phyloP scores from a whole-genome alignment of 2,329 filamentous ascomycete species.

The Elsinoe perseae region DNA sequence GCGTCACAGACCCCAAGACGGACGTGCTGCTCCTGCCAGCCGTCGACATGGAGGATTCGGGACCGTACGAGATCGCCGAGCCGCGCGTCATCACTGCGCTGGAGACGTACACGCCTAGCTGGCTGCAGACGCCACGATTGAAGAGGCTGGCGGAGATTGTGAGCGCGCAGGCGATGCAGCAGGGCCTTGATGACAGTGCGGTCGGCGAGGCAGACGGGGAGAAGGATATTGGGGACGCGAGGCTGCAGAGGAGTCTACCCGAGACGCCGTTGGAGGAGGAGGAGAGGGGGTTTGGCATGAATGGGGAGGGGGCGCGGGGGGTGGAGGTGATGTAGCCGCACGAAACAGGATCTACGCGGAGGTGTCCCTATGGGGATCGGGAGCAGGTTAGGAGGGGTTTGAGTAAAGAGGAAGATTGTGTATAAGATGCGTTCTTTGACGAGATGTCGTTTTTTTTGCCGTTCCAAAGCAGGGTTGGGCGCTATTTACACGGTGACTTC shows the following conservation, averaged over 20 bases:
- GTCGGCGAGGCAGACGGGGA: constrained; percentile 25
- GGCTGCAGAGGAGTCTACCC: constrained; percentile 7
- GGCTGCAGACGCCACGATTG: constrained; percentile 90
- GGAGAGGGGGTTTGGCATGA: background rate
- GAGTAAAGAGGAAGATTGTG: background rate
- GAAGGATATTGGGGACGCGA: constrained; percentile 15
- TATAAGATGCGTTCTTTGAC: background rate
- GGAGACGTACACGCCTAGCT: constrained; percentile 96
- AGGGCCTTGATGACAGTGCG: constrained; percentile 29
- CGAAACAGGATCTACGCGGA: background rate
- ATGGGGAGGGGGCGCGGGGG: constrained; percentile 7
- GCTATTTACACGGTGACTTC: constrained; percentile 2
- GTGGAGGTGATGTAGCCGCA: constrained; percentile 4
- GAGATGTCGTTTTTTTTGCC: background rate
- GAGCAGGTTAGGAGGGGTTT: background rate
- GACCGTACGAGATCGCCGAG: constrained; percentile 96
- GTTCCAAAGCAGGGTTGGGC: background rate
- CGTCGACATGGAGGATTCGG: constrained; percentile 98
- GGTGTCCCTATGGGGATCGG: background rate
- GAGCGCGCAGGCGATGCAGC: constrained; percentile 84
- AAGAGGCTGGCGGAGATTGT: constrained; percentile 98
- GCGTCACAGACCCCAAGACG: constrained; percentile 89
- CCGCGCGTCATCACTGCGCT: constrained; percentile 90
- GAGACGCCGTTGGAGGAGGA: constrained; percentile 15
- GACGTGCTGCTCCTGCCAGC: constrained; percentile 88